Percentiles rank a stretch among this genome's conserved stretches.
phyloP scores from a whole-genome alignment of 2,329 filamentous ascomycete species.

The Pseudocercospora vitis region DNA sequence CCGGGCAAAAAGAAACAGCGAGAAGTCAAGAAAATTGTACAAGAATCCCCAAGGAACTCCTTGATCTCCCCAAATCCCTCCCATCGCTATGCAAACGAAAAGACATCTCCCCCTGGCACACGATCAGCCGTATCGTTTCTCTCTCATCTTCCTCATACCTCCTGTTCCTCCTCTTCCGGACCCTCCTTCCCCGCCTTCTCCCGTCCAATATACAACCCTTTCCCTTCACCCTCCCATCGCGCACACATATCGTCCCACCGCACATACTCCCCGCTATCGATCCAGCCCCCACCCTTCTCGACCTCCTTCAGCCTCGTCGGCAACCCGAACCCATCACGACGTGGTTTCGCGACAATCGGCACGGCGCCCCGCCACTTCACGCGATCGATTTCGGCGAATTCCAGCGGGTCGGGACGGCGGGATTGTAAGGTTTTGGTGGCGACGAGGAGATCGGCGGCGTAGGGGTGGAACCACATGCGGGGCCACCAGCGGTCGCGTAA shows the following conservation, averaged over 20 bases:
- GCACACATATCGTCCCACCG: constrained; percentile 24
- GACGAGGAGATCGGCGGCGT: constrained; percentile 19
- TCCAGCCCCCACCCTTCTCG: constrained; percentile 28
- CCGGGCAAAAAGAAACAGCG: too few species aligned
- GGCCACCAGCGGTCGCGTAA: constrained; percentile 28
- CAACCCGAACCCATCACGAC: neutral
- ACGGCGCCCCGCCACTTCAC: constrained; percentile 19
- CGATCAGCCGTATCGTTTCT: too few species aligned
- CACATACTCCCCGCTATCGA: constrained; percentile 21
- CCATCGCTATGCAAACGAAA: too few species aligned
- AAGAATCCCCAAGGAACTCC: too few species aligned
- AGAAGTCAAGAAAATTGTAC: too few species aligned
- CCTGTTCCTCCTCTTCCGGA: neutral
- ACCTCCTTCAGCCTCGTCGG: constrained; percentile 8
- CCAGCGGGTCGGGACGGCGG: neutral
- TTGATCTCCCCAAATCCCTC: too few species aligned
- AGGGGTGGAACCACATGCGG: constrained; percentile 30
- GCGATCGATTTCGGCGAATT: constrained; percentile 13
- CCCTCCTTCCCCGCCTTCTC: constrained; percentile 13
- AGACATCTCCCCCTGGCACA: too few species aligned
- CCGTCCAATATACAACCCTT: constrained; percentile 16
- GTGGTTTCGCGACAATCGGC: constrained; percentile 14
- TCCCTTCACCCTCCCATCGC: constrained; percentile 15
- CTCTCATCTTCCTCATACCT: neutral
- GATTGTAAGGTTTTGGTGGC: constrained; percentile 10